phyloP scores from a whole-genome alignment of 768 basidiomycete genomes.

The Boletus barrowsii region DNA sequence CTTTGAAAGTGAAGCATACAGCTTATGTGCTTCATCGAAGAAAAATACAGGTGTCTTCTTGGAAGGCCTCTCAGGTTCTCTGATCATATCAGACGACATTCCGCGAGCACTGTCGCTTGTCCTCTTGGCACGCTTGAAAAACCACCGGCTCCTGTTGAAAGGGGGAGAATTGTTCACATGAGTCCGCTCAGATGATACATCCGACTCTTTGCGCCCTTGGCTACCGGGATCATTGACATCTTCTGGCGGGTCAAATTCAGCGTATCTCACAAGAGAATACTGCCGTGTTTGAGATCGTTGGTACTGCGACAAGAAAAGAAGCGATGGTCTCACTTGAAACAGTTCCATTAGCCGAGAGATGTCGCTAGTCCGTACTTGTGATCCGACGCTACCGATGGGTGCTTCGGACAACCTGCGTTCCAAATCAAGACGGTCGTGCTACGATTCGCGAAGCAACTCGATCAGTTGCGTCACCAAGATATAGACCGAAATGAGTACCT shows the following conservation, averaged over 20 bases:
- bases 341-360: conserved; percentile 81
- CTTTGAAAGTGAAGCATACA: conserved; percentile 42
- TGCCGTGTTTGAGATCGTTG: conserved; percentile 22
- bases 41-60: conserved; percentile 82
- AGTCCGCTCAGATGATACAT: conserved; percentile 41
- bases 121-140: conserved; percentile 27
- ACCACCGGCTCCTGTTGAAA: conserved; percentile 27
- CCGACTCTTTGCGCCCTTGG: conserved; percentile 28
- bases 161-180: conserved; percentile 36
- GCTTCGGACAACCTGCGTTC: conserved; percentile 57
- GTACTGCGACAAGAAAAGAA: background rate
- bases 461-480: background rate
- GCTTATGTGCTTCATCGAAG: conserved; percentile 83
- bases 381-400: conserved; percentile 39
- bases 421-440: conserved; percentile 77
- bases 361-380: conserved; percentile 69
- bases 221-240: conserved; percentile 23
- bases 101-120: conserved; percentile 30
- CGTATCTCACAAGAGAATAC: conserved; percentile 70
- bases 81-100: conserved; percentile 30
- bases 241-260: conserved; percentile 56
- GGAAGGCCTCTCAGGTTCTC: conserved; percentile 33
- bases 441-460: background rate
- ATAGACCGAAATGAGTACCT: conserved; percentile 40
- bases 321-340: conserved; percentile 53